These are phyloP conservation scores for Somion occarium DNA, from an alignment of 1,284 basidiomycete genomes.

Conservation along the genomic window DNA sequence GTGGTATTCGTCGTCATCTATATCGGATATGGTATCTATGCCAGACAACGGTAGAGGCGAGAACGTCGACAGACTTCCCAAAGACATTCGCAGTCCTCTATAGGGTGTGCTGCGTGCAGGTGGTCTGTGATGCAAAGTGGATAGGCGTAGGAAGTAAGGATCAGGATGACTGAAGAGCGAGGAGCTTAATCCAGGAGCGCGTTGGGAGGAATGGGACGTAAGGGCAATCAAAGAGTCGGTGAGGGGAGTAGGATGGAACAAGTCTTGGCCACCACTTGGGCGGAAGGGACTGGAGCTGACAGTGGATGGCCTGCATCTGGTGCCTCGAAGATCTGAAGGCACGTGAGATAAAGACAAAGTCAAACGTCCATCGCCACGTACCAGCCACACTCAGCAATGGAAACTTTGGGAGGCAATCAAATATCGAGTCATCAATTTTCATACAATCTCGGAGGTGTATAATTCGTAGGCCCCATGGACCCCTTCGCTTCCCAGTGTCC, in stretches of 20 bases:
- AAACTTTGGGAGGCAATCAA: constrained; percentile 38
- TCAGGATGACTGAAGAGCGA: neutral
- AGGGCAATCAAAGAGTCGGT: constrained; percentile 23
- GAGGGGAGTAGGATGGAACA: constrained; percentile 26
- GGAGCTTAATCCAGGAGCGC: neutral
- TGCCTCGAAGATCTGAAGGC: constrained; percentile 48
- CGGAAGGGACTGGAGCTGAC: constrained; percentile 15
- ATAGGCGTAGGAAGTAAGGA: neutral
- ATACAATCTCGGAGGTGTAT: constrained; percentile 45
- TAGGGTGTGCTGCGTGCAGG: too few species aligned
- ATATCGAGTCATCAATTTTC: constrained; percentile 37
- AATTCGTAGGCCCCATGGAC: constrained; percentile 56
- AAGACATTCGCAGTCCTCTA: too few species aligned
- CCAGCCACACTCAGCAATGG: constrained; percentile 54
- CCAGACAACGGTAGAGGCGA: too few species aligned
- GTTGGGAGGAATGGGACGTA: neutral
- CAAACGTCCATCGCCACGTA: constrained; percentile 24
- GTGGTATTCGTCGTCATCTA: too few species aligned
- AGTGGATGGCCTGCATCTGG: constrained; percentile 31
- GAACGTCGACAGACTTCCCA: too few species aligned
- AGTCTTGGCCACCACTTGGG: constrained; percentile 17
- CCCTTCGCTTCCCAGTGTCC: constrained; percentile 24
- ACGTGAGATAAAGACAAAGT: neutral
- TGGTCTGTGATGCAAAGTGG: neutral
- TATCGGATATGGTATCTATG: too few species aligned